Evolutionary conservation across 73 alveolate species (phyloP), one percentile per base, ranked within the genome.

Genomic region (Symbiodinium natans): DNA sequence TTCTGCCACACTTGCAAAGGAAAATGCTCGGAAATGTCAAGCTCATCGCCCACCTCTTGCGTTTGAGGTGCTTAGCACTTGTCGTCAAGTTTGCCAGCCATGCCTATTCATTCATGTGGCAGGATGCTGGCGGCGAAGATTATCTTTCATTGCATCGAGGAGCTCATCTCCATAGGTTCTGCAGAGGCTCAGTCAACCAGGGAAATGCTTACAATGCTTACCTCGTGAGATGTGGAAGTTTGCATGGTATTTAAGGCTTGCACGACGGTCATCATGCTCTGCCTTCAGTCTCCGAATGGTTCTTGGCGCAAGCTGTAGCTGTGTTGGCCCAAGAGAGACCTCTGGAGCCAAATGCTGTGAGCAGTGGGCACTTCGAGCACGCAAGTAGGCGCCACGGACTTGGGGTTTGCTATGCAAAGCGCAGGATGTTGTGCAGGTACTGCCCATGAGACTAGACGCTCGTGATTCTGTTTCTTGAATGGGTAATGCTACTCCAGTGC

Each of bases 71-170:
- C 29, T 33, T n/a, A 31, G 84, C 8, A 42, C 15, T 31, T 25
- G 17, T 31, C 34, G 6, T n/a, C 31, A 19, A 33, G 11, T 34
- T 27, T 29, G 29, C 41, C 13, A 41, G 1, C 42, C 83, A 73
- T 27, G 10, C 31, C 13, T 46, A 6, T 6, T 9, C 52, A 13
- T 31, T 21, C 86, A 4, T 25, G 21, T 41, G 73, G 38, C 89
- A 90, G 97, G 97, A 90, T 90, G 97, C 10, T 90, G 31, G 97
- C 97, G 9, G 97, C 97, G 29, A 90, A 90, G 97, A 90, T 90
- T 77, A 90, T 90, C 48, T 90, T 90, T 48, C 97, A 90, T 42
- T 90, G 97, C 88, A 90, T 90, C 39, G 97, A 90, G 10, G 97
- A 90, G 52, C 77, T 90, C 52, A 90, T 90, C 41, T 40, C 89